Percentiles rank a stretch among this genome's conserved stretches.
These are phyloP conservation scores for Agrocybe praecox DNA, from an alignment of 768 basidiomycete genomes.

Conservation along the genomic window DNA sequence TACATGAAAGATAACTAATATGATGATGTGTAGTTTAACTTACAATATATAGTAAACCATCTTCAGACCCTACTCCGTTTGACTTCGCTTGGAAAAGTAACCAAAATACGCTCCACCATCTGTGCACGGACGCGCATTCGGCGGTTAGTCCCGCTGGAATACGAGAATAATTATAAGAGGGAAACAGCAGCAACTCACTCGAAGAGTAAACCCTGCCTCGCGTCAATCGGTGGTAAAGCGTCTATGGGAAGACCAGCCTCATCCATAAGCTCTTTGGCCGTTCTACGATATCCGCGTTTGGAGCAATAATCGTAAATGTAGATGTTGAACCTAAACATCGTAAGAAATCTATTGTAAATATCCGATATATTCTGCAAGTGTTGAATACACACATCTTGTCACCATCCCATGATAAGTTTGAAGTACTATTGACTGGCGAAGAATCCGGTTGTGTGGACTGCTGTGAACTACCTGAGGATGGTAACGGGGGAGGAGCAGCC, in stretches of 20 bases:
- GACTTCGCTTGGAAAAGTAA: constrained; percentile 83
- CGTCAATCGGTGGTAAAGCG: constrained; percentile 77
- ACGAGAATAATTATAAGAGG: constrained; percentile 2
- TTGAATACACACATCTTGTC: constrained; percentile 71
- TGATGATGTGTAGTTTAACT: constrained; percentile 24
- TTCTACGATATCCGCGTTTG: constrained; percentile 78
- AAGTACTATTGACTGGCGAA: constrained; percentile 17
- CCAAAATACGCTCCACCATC: constrained; percentile 94
- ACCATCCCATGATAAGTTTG: constrained; percentile 71
- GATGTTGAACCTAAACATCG: constrained; percentile 73
- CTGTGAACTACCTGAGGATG: constrained; percentile 9
- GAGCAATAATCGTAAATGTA: constrained; percentile 86
- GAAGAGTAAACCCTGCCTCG: constrained; percentile 80
- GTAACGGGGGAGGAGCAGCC: constrained; percentile 25
- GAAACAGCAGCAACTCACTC: constrained; percentile 53
- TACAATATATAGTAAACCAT: constrained; percentile 74
- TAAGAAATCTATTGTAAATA: not conserved
- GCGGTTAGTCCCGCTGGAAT: constrained; percentile 6
- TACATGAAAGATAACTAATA: constrained; percentile 9
- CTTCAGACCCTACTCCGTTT: constrained; percentile 63
- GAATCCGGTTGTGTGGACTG: constrained; percentile 21
- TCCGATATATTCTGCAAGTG: constrained; percentile 5
- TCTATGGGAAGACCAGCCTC: constrained; percentile 71
- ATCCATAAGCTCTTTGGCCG: constrained; percentile 62
- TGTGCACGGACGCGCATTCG: constrained; percentile 24